Evolutionary conservation across 148 eudicot genomes (phyloP), one percentile per base, ranked within the genome.

Genomic region (Chenopodium album): DNA sequence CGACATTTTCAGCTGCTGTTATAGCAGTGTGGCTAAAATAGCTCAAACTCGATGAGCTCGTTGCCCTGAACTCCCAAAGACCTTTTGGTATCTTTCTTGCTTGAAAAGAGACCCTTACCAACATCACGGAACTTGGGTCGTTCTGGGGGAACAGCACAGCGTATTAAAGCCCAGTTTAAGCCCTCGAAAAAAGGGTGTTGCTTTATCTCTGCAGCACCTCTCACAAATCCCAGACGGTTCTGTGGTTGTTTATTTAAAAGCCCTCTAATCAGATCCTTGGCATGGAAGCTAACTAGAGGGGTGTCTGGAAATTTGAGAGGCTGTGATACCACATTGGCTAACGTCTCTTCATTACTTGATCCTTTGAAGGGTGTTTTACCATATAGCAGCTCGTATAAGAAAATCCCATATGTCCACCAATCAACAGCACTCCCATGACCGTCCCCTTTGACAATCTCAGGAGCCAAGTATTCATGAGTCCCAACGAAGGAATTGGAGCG

Each of bases 391-490:
- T 94, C 98, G 19, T 89, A 94, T 19, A 94, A 71, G 67, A 94
- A 89, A 29, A 94, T 85, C 56, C 98, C 98, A 46, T 84, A 84
- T 0, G 97, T 94, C 98, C 98, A 94, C 97, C 98, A 94, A 87
- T 94, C 98, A 26, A 93, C 98, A 26, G 98, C 93, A 75, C 97
- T 92, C 47, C 98, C 97, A 70, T 94, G 98, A 62, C 94, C 98
- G 46, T 94, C 97, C 20, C 97, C 95, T 84, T 89, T 91, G 78
- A 94, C 90, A 70, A 94, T 94, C 81, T 94, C 98, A 0, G 98
- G 98, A 37, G 98, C 95, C 85, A 94, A 88, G 79, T 94, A 94
- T 83, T 94, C 98, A 50, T 94, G 98, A 73, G 98, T 94, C 32
- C 98, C 98, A 0, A 94, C 98, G 70, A 94, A 94, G 28, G 98